Evolutionary conservation across 306 rosid genomes (phyloP).

Genomic region (Prosopis cineraria): DNA sequence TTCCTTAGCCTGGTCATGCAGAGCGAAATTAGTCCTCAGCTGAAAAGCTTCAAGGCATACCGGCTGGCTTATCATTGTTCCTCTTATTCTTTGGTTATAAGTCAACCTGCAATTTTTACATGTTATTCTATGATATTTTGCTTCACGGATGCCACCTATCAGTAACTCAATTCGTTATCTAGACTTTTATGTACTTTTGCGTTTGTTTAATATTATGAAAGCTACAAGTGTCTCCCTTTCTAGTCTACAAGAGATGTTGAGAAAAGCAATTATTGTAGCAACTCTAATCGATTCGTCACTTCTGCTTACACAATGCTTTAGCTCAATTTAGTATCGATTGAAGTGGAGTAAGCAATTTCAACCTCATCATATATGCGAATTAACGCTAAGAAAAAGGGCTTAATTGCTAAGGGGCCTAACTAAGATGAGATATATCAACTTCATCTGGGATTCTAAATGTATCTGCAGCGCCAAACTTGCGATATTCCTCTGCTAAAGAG

Average conservation of each 20-base stretch:
- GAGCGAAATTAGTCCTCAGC: conserved; percentile 25
- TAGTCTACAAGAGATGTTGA: not conserved
- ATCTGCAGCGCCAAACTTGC: conserved; percentile 92
- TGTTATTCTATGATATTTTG: too few relatives aligned
- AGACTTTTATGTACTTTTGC: too few relatives aligned
- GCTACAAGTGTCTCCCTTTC: not conserved
- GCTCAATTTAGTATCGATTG: conserved; percentile 21
- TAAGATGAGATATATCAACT: conserved; percentile 71
- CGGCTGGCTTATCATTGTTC: not conserved
- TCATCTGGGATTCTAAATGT: conserved; percentile 83
- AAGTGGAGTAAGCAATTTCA: conserved; percentile 1
- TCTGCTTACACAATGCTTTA: conserved; percentile 17
- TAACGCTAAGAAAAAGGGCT: not conserved
- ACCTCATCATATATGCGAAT: not conserved
- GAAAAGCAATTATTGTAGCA: conserved; percentile 14
- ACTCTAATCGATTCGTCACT: conserved; percentile 30
- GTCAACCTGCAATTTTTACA: too few relatives aligned
- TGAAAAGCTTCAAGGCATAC: conserved; percentile 19
- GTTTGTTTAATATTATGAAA: not conserved
- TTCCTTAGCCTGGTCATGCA: conserved; percentile 32
- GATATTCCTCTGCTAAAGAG: conserved; percentile 60
- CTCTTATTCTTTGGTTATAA: not conserved
- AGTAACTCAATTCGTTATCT: too few relatives aligned
- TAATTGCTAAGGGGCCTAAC: conserved; percentile 43
- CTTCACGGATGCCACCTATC: too few relatives aligned